Evolutionary conservation across 345 rosid species (phyloP).

Genomic region (Corymbia maculata): DNA sequence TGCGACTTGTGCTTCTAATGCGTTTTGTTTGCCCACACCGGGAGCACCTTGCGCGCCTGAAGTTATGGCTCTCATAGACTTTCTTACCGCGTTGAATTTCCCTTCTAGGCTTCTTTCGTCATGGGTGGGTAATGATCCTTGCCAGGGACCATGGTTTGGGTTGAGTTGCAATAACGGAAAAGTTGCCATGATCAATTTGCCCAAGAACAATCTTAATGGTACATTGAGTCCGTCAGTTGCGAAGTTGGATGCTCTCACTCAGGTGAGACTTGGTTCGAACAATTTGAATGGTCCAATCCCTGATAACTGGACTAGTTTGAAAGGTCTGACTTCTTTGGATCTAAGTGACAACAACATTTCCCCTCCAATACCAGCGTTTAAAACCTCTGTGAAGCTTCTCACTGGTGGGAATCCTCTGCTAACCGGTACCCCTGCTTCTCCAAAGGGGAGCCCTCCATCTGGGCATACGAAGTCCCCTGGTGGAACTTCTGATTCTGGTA

Average conservation of each 20-base stretch:
- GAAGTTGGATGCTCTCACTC: slow-evolving; percentile 28
- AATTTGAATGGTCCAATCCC: slow-evolving; percentile 42
- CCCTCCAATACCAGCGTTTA: slow-evolving; percentile 48
- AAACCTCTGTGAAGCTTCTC: slow-evolving; percentile 13
- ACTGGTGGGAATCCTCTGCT: slow-evolving; percentile 34
- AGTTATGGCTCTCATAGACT: slow-evolving; percentile 55
- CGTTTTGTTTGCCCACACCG: slow-evolving; percentile 38
- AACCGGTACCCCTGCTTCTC: slow-evolving; percentile 6
- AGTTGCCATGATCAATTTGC: slow-evolving; percentile 31
- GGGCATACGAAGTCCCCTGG: background rate
- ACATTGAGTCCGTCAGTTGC: slow-evolving; percentile 55
- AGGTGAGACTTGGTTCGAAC: slow-evolving; percentile 37
- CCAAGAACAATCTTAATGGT: slow-evolving; percentile 43
- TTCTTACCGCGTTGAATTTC: slow-evolving; percentile 49
- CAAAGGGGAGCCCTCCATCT: slow-evolving; percentile 12
- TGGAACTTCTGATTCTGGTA: slow-evolving; percentile 1
- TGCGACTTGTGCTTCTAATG: slow-evolving; percentile 23
- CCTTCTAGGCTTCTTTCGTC: slow-evolving; percentile 41
- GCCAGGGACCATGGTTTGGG: slow-evolving; percentile 49
- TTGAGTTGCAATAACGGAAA: slow-evolving; percentile 17
- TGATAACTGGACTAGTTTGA: slow-evolving; percentile 44
- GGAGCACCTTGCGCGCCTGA: slow-evolving; percentile 43
- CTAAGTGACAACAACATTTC: slow-evolving; percentile 46
- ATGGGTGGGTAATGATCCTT: slow-evolving; percentile 63
- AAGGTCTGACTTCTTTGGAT: slow-evolving; percentile 40